A percentile compares a stretch with the other conserved stretches of the same genome.
Conservation (phyloP, 305 asterid species). For the Rubia tinctorum region DNA sequence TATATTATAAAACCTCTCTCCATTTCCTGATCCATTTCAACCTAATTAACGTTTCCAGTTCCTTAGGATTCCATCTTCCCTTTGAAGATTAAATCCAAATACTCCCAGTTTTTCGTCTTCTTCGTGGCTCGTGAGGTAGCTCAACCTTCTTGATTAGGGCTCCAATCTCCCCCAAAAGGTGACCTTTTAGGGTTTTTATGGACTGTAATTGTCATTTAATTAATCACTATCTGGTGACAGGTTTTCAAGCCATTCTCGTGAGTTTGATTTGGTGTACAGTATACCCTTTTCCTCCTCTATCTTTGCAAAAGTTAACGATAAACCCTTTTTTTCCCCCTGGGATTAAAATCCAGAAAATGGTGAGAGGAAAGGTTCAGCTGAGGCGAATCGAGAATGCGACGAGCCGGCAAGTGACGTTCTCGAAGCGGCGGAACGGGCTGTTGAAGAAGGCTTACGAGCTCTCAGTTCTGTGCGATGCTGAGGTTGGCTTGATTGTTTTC, state of each 20-base stretch:
- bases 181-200: constrained; percentile 24
- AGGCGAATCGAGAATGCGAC: constrained; percentile 56
- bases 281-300: background rate
- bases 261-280: background rate
- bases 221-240: background rate
- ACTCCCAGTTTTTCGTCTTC: background rate
- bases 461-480: constrained; percentile 71
- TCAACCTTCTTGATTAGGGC: constrained; percentile 10
- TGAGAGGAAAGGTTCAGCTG: constrained; percentile 68
- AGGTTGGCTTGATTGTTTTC: constrained; percentile 63
- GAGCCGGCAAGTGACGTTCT: constrained; percentile 67
- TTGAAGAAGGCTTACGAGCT: constrained; percentile 72
- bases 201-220: background rate
- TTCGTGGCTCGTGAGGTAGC: background rate
- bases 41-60: background rate
- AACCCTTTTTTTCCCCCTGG: background rate
- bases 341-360: constrained; percentile 37
- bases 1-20: background rate
- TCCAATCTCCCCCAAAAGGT: background rate
- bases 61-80: too few relatives aligned
- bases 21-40: too few relatives aligned
- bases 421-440: constrained; percentile 62
- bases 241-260: background rate
- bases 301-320: background rate
- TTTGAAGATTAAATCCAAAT: too few relatives aligned